Conservation (phyloP, 208 protist species). For the Trypanosoma cruzi region DNA sequence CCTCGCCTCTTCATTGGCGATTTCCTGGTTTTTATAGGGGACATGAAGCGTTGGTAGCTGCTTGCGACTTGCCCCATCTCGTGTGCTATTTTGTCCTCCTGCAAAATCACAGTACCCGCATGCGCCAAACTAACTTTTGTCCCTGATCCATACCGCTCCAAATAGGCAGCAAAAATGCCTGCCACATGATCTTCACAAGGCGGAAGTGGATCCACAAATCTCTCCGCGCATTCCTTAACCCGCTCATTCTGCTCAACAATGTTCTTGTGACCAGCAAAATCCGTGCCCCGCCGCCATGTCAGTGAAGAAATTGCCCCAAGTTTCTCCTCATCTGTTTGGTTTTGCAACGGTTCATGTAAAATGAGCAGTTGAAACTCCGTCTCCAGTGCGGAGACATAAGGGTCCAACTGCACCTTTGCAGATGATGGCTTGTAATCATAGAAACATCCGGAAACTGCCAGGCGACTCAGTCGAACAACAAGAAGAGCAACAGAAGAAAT, state of each 20-base stretch:
- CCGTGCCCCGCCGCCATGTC: constrained; percentile 28
- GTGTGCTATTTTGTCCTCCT: neutral
- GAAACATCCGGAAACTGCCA: constrained; percentile 26
- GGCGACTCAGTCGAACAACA: constrained; percentile 26
- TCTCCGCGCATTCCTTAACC: neutral
- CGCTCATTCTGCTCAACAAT: constrained; percentile 21
- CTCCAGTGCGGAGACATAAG: constrained; percentile 27
- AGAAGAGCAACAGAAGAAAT: constrained; percentile 10
- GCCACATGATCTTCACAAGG: constrained; percentile 19
- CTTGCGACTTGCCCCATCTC: neutral
- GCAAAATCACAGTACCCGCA: neutral
- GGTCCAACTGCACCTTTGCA: constrained; percentile 3
- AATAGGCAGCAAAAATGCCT: constrained; percentile 27
- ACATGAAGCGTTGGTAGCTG: neutral
- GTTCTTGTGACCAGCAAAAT: constrained; percentile 21
- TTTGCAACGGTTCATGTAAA: neutral
- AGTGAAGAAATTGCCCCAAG: constrained; percentile 9
- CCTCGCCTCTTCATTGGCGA: constrained; percentile 1
- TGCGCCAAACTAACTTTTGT: constrained; percentile 25
- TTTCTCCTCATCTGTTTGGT: neutral
- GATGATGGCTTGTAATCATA: constrained; percentile 9
- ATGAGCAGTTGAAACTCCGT: constrained; percentile 35
- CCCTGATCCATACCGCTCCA: constrained; percentile 23
- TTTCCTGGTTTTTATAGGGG: neutral
- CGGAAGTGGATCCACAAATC: constrained; percentile 22